Evolutionary conservation across 257 asterid species (phyloP).

Genomic region (Leonotis leonurus): DNA sequence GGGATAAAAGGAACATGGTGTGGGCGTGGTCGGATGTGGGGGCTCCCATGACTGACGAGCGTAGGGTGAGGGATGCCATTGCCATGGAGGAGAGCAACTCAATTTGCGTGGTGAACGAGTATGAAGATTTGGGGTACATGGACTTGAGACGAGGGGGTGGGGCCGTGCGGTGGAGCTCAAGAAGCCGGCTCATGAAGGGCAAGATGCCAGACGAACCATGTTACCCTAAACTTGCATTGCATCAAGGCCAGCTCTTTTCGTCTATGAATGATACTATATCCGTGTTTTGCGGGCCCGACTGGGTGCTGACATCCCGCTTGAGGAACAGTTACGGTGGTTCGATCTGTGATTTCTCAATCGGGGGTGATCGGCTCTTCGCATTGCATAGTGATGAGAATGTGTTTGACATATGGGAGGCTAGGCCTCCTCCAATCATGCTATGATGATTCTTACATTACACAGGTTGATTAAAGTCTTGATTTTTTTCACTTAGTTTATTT

Average conservation of each 20-base stretch:
- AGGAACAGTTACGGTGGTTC: conserved; percentile 81
- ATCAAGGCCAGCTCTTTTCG: conserved; percentile 71
- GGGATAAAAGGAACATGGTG: conserved; percentile 66
- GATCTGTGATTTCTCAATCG: conserved; percentile 80
- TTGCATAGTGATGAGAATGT: conserved; percentile 87
- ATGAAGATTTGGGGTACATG: conserved; percentile 85
- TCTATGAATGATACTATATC: conserved; percentile 85
- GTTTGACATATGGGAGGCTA: conserved; percentile 82
- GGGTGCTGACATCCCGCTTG: conserved; percentile 72
- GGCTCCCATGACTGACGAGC: conserved; percentile 39
- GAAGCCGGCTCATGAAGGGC: conserved; percentile 80
- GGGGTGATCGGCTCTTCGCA: conserved; percentile 82
- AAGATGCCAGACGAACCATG: conserved; percentile 86
- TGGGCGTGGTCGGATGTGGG: conserved; percentile 89
- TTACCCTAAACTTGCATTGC: conserved; percentile 75
- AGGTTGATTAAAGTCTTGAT: not conserved
- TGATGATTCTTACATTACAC: conserved; percentile 22
- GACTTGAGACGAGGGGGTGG: conserved; percentile 63
- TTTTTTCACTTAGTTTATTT: not conserved
- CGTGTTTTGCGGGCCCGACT: conserved; percentile 78
- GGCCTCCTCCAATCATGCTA: conserved; percentile 58
- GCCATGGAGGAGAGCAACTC: conserved; percentile 75
- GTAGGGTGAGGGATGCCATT: conserved; percentile 80
- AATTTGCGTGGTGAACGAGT: conserved; percentile 83
- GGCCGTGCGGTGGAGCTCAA: conserved; percentile 80